phyloP scores from a whole-genome alignment of 495 filamentous ascomycete genomes.

The Zalerion maritima region DNA sequence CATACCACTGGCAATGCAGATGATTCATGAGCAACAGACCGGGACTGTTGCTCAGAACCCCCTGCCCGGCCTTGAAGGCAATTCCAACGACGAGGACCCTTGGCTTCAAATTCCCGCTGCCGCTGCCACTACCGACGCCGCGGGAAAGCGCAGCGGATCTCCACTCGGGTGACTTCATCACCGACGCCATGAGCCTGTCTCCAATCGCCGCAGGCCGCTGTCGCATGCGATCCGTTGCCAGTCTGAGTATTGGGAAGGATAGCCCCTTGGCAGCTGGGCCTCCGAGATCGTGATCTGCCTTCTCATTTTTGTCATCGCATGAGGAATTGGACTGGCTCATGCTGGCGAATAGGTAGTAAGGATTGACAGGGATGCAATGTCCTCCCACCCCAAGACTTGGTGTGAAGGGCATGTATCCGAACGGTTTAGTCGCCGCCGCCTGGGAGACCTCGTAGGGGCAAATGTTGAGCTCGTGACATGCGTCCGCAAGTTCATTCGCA shows the following conservation, averaged over 20 bases:
- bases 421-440: slow-evolving; percentile 26
- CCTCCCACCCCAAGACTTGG: slow-evolving; percentile 23
- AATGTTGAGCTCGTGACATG: slow-evolving; percentile 20
- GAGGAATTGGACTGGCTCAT: no score
- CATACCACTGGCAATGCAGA: no score
- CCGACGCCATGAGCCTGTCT: slow-evolving; percentile 4
- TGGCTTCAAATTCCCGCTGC: slow-evolving; percentile 2
- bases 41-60: slow-evolving; percentile 16
- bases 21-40: slow-evolving; percentile 15
- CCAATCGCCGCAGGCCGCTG: slow-evolving; percentile 16
- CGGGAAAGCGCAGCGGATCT: not conserved
- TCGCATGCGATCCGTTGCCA: slow-evolving; percentile 19
- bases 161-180: slow-evolving; percentile 2
- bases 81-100: slow-evolving; percentile 21
- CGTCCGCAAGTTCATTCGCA: slow-evolving; percentile 28
- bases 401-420: slow-evolving; percentile 20
- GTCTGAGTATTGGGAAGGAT: slow-evolving; percentile 16
- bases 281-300: no score
- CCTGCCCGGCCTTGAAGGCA: slow-evolving; percentile 21
- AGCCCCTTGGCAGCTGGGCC: no score
- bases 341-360: slow-evolving; percentile 22
- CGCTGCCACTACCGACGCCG: not conserved
- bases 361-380: slow-evolving; percentile 26
- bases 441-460: slow-evolving; percentile 21
- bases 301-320: no score